A percentile compares a stretch with the other conserved stretches of the same genome.
phyloP scores from a whole-genome alignment of 345 rosid species.

The Theobroma cacao region DNA sequence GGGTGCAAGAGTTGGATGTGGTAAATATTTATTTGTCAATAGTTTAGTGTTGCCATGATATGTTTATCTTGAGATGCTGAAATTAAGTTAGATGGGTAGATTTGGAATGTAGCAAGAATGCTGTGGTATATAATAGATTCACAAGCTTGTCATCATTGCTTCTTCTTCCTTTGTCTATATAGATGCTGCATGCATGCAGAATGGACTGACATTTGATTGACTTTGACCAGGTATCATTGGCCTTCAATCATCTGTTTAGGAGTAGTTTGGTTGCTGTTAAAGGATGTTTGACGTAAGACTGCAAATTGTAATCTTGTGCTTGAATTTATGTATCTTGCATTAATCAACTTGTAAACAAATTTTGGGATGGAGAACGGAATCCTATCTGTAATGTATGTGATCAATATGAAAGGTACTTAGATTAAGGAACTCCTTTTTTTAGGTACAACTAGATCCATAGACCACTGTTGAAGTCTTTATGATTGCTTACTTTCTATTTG shows the following conservation, averaged over 20 bases:
- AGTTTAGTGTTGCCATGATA: background rate
- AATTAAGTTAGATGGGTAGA: background rate
- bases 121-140: background rate
- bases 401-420: background rate
- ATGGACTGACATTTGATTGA: conserved; percentile 12
- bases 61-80: background rate
- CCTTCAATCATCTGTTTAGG: conserved; percentile 64
- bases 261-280: background rate
- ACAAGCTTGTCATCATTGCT: background rate
- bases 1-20: conserved; percentile 90
- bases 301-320: background rate
- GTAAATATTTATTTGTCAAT: conserved; percentile 32
- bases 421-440: background rate
- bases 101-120: background rate
- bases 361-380: background rate
- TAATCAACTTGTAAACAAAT: background rate
- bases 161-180: background rate
- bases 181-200: background rate
- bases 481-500: too few species aligned
- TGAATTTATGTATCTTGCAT: background rate
- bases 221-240: conserved; percentile 74
- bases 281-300: background rate
- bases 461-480: too few species aligned
- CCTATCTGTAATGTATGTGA: background rate
- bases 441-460: too few species aligned